Conservation (phyloP, 2,329 filamentous ascomycete genomes). For the Scleromitrula shiraiana region DNA sequence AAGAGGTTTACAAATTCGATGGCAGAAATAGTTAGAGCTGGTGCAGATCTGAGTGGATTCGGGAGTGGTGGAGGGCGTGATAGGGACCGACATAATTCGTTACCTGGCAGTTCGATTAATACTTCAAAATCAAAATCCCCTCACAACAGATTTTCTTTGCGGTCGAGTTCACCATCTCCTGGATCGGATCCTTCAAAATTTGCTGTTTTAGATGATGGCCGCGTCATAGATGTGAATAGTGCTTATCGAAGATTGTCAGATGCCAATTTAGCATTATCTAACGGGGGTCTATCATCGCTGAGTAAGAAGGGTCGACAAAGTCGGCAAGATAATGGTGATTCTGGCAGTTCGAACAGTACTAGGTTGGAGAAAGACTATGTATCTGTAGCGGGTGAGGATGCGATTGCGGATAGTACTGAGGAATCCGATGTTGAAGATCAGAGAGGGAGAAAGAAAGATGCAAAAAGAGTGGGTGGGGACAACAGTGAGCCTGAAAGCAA, state of each 20-base stretch:
- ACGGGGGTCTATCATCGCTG: conserved; percentile 50
- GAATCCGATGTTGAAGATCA: conserved; percentile 58
- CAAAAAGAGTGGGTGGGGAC: conserved; percentile 25
- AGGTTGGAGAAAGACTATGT: conserved; percentile 28
- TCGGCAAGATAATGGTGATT: conserved; percentile 19
- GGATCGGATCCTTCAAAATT: conserved; percentile 27
- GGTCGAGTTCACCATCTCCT: conserved; percentile 25
- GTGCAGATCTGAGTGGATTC: conserved; percentile 41
- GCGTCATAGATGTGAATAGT: conserved; percentile 57
- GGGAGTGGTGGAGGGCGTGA: conserved; percentile 19
- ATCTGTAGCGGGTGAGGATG: conserved; percentile 22
- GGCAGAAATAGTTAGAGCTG: conserved; percentile 44
- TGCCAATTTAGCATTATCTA: conserved; percentile 56
- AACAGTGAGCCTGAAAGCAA: conserved; percentile 30
- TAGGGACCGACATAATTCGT: conserved; percentile 22
- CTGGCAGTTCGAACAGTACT: conserved; percentile 9
- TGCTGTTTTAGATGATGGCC: conserved; percentile 50
- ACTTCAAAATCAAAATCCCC: conserved; percentile 26
- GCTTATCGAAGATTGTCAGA: conserved; percentile 67
- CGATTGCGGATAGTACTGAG: conserved; percentile 27
- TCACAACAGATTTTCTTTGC: conserved; percentile 23
- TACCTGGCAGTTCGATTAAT: conserved; percentile 16
- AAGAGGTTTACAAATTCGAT: conserved; percentile 36
- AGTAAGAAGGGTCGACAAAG: conserved; percentile 18
- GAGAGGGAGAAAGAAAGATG: conserved; percentile 48